Percentiles rank a stretch among this genome's conserved stretches.
phyloP scores from a whole-genome alignment of 2,329 filamentous ascomycete species.

The Exophiala bonariae region DNA sequence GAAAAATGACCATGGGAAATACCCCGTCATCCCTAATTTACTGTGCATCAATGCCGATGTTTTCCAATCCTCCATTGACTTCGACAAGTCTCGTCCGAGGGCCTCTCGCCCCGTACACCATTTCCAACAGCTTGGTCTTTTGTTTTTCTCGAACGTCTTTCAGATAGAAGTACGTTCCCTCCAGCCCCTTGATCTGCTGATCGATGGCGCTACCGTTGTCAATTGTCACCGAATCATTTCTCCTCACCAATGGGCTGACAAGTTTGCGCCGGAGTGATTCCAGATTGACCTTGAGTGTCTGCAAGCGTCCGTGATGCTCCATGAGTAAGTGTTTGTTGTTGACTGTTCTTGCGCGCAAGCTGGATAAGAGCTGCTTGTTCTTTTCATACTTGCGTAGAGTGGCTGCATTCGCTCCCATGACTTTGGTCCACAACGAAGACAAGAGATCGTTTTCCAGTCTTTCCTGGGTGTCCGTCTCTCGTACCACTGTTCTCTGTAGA shows the following conservation, averaged over 20 bases:
- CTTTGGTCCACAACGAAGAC: conserved; percentile 78
- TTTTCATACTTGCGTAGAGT: conserved; percentile 88
- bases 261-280: conserved; percentile 82
- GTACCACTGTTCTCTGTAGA: conserved; percentile 78
- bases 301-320: conserved; percentile 80
- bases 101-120: conserved; percentile 62
- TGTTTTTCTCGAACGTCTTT: conserved; percentile 74
- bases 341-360: conserved; percentile 79
- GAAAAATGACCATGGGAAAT: too few relatives aligned
- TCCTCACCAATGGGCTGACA: conserved; percentile 77
- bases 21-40: neutral
- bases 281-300: conserved; percentile 81
- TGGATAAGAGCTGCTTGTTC: conserved; percentile 76
- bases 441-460: conserved; percentile 78
- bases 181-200: conserved; percentile 80
- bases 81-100: conserved; percentile 17
- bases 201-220: conserved; percentile 66
- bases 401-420: conserved; percentile 73
- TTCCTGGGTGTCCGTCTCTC: conserved; percentile 80
- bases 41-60: conserved; percentile 13
- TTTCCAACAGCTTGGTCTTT: conserved; percentile 79
- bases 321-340: conserved; percentile 84
- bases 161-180: conserved; percentile 76
- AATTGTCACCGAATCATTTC: conserved; percentile 52
- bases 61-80: conserved; percentile 15